Evolutionary conservation across 768 basidiomycete genomes (phyloP).

Genomic region (Cyclocybe aegerita): DNA sequence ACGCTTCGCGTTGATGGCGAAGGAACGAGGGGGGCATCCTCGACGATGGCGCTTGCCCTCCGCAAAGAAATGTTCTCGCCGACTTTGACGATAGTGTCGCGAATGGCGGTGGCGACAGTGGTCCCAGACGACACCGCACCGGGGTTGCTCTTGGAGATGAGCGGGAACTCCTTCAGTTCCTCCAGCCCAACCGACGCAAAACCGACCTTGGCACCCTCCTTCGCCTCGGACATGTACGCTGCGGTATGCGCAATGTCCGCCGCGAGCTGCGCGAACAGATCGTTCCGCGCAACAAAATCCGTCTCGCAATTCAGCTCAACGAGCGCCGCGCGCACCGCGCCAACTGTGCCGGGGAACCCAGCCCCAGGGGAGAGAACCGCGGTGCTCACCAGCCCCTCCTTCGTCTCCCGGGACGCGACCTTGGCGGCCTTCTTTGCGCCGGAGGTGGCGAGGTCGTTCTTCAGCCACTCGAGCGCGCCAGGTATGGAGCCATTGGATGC

Average conservation of each 20-base stretch:
- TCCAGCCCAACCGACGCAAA: slow-evolving; percentile 55
- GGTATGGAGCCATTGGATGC: slow-evolving; percentile 73
- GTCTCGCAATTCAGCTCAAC: slow-evolving; percentile 96
- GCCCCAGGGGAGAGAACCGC: slow-evolving; percentile 68
- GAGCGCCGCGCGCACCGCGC: slow-evolving; percentile 75
- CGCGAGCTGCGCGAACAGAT: slow-evolving; percentile 75
- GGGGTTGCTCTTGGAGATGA: slow-evolving; percentile 47
- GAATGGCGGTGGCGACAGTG: slow-evolving; percentile 64
- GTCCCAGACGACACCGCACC: slow-evolving; percentile 23
- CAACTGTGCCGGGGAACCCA: slow-evolving; percentile 31
- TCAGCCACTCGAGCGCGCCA: slow-evolving; percentile 77
- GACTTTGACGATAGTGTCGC: slow-evolving; percentile 68
- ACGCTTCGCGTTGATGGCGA: slow-evolving; percentile 34
- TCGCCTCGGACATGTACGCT: slow-evolving; percentile 63
- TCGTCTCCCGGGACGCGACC: slow-evolving; percentile 69
- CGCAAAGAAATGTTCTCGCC: slow-evolving; percentile 78
- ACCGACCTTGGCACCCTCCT: slow-evolving; percentile 18
- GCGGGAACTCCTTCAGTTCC: slow-evolving; percentile 56
- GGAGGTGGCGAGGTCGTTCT: slow-evolving; percentile 66
- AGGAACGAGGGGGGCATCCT: slow-evolving; percentile 30
- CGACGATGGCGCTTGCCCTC: slow-evolving; percentile 50
- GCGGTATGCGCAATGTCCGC: slow-evolving; percentile 81
- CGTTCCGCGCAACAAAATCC: slow-evolving; percentile 90
- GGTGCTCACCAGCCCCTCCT: slow-evolving; percentile 80
- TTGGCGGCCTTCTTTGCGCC: slow-evolving; percentile 85